Evolutionary conservation across 768 basidiomycete species (phyloP), one percentile per base, ranked within the genome.

Genomic region (Lanmaoa rubissima): DNA sequence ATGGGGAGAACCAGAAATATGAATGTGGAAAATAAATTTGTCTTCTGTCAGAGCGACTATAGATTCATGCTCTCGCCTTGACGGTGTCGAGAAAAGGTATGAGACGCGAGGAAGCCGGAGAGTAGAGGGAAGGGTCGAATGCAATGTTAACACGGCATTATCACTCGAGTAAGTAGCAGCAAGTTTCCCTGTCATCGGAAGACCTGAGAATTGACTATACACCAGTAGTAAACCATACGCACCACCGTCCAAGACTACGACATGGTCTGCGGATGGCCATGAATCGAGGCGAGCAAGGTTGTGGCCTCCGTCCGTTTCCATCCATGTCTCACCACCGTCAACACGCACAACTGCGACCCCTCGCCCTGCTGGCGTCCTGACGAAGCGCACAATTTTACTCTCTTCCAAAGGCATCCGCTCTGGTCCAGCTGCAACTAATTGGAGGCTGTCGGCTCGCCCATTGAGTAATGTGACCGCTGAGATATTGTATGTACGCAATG

Each of bases 361-460:
- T 51, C 78, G 79, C 1, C 92, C 92, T 56, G 92, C 87, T 1
- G 90, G 87, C 3, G 91, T 92, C 58, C 92, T 79, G 38, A 90
- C 82, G 61, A 92, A 86, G 38, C 79, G 77, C 13, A 77, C 62
- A 54, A 92, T 82, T 42, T 76, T 74, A 14, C 77, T 74, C 41
- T 84, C 79, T 61, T 87, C 83, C 51, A 73, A 71, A 21, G 72
- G 67, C 36, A 75, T 60, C 28, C 72, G 74, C 16, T 78, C 73
- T 21, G 76, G 57, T 50, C 75, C 73, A 31, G 73, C 73, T 7
- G 80, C 77, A 55, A 72, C 67, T 17, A 80, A 68, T 40, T 57
- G 69, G 31, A 92, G 68, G 10, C 84, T 82, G 53, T 83, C 80
- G 79, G 74, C 44, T 74, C 57, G 60, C n/a, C 68, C 84, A 64